Evolutionary conservation across 2,329 filamentous ascomycete species (phyloP), one percentile per base, ranked within the genome.

Genomic region (Ascochyta viciae-villosae): DNA sequence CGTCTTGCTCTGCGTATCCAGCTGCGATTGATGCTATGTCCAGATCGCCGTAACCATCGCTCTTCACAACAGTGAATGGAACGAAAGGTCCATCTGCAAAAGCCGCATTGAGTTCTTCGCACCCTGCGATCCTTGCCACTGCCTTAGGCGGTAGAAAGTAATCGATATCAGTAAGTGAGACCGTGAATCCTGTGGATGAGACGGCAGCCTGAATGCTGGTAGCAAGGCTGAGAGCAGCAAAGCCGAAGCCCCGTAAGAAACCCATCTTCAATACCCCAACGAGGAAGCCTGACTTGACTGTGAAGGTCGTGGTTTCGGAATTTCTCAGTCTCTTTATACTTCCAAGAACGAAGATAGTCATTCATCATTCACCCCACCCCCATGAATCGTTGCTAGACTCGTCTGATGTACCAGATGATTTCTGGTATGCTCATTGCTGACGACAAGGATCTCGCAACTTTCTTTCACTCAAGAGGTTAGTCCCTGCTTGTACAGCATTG

Each of bases 111-210:
- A 74, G 55, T 31, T 61, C 60, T 5, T 60, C 50, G 13, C 61
- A 56, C 3, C 62, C 55, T n/a, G 62, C 49, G 16, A 80, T 66
- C 2, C 62, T 74, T 16, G 70, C 70, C 1, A 77, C 66, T 3
- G 74, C 63, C 15, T 70, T 71, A 3, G 75, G 71, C 6, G 77
- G 76, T 4, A 79, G 61, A 56, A 77, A 80, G 62, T 78, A 79
- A 3, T 73, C 61, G 10, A 77, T 61, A 33, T 73, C 76, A 38
- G 75, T 71, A 2, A 80, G 62, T 5, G 70, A 67, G 0, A 79
- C 74, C 0, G 77, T 80, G 53, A 76, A 75, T 6, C 77, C 77
- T 3, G 76, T 78, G 10, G 72, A 65, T 12, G 67, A 66, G 0
- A 68, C 61, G 8, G 60, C 63, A 45, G 66, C 67, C n/a, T 56